Evolutionary conservation across 1,139 yeast genomes (phyloP), one percentile per base, ranked within the genome.

Genomic region (Kodamaea sp.): DNA sequence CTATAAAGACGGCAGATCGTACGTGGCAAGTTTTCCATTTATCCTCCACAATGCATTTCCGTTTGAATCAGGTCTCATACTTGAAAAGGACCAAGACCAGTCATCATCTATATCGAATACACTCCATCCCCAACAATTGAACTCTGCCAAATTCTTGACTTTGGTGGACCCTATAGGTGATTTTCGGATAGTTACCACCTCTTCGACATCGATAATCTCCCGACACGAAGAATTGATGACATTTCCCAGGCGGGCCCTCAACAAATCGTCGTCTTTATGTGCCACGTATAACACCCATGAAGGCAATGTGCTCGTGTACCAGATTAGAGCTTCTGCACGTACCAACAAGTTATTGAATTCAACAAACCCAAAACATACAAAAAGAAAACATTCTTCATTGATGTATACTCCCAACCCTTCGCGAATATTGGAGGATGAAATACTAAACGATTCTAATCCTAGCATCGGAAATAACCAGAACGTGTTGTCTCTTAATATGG

Each of bases 101-200:
- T 29, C 44, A 4, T 25, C 33, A 12, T 34, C 44, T 26, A 22
- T 42, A 20, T 42, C 39, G 18, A 44, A 43, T 18, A 31, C 28
- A 18, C 26, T 43, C 7, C 54, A 50, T 40, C 54, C 55, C 13
- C 66, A 49, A 22, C 62, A 50, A 32, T 44, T 51, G 29, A 53
- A 48, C 31, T 40, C 57, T 47, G 63, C 78, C 4, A 69, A 73
- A 32, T 79, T 85, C 46, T 62, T 83, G 40, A 73, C 88, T 0
- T 58, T 86, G 44, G 71, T 76, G 1, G 90, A 83, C 47, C 90
- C 95, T 1, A 62, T 82, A 30, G 77, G 77, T 4, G 90, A 85
- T 15, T 65, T 83, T 32, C 82, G 90, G 2, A 62, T 76, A 5
- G 76, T 86, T 3, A 76, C 80, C 0, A 78, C 92, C 0, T 80